A percentile compares a stretch with the other conserved stretches of the same genome.
These are phyloP conservation scores for Phytophthora kernoviae DNA, from an alignment of 352 stramenopile species.

Conservation along the genomic window DNA sequence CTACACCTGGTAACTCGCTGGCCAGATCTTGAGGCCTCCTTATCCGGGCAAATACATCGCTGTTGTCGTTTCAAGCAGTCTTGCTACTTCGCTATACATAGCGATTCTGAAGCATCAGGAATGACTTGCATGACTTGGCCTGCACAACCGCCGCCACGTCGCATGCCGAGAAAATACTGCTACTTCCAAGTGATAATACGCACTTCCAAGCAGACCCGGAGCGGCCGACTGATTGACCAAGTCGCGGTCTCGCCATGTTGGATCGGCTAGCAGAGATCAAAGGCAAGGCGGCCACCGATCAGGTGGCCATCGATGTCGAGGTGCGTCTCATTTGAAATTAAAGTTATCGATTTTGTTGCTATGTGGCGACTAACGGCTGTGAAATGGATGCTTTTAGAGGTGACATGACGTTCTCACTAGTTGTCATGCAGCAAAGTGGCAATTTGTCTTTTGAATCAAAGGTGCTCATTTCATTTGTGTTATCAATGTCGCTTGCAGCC, in stretches of 20 bases:
- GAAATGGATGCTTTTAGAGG: conserved; percentile 1
- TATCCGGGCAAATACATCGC: background rate
- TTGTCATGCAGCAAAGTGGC: no score
- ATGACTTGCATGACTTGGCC: background rate
- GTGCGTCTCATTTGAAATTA: conserved; percentile 31
- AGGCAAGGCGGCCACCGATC: conserved; percentile 39
- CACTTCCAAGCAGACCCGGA: conserved; percentile 4
- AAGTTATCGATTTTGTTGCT: background rate
- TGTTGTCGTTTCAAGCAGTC: background rate
- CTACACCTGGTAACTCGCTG: background rate
- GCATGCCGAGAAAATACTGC: conserved; percentile 10
- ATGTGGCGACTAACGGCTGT: background rate
- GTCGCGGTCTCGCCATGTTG: conserved; percentile 39
- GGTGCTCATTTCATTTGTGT: background rate
- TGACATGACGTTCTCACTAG: background rate
- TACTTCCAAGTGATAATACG: background rate
- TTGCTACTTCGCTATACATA: conserved; percentile 7
- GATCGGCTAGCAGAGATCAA: conserved; percentile 80
- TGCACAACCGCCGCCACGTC: background rate
- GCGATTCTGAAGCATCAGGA: background rate
- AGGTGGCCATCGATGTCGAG: conserved; percentile 71
- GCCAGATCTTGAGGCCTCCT: background rate
- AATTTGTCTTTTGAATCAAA: background rate
- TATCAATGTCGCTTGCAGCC: conserved; percentile 24
- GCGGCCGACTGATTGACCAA: background rate